These are phyloP conservation scores for Eustoma russellianum DNA, from an alignment of 257 asterid species.

Conservation along the genomic window DNA sequence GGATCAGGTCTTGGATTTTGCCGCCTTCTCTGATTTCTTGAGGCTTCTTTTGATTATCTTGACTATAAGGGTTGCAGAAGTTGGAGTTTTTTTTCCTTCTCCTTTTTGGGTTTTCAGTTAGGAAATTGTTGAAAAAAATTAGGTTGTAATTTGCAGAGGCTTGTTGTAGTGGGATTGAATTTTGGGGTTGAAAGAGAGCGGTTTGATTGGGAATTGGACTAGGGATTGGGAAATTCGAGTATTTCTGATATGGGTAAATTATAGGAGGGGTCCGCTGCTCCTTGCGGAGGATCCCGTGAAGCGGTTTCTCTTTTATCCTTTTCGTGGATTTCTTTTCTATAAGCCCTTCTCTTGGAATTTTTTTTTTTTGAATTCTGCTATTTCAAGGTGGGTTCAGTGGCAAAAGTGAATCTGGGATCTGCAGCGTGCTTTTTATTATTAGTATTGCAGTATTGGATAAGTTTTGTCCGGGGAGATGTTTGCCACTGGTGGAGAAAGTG, in stretches of 20 bases:
- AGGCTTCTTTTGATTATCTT: too few species aligned
- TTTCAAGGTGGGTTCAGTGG: too few species aligned
- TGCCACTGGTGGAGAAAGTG: slow-evolving; percentile 26
- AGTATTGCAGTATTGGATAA: not conserved
- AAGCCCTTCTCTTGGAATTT: slow-evolving; percentile 8
- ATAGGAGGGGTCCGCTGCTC: slow-evolving; percentile 31
- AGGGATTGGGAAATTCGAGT: slow-evolving; percentile 11
- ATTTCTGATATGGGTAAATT: slow-evolving; percentile 19
- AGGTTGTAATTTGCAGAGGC: not conserved
- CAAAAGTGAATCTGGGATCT: too few species aligned
- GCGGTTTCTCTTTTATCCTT: not conserved
- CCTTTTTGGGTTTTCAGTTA: not conserved
- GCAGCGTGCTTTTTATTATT: too few species aligned
- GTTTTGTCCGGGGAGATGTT: slow-evolving; percentile 27
- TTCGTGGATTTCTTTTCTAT: not conserved
- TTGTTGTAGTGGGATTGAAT: not conserved
- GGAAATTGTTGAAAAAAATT: not conserved
- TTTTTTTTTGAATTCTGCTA: slow-evolving; percentile 2
- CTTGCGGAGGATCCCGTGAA: slow-evolving; percentile 27
- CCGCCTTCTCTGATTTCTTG: not conserved
- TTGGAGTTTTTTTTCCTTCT: not conserved
- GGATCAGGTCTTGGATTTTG: slow-evolving; percentile 18
- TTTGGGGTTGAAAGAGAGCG: not conserved
- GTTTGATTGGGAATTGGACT: slow-evolving; percentile 9
- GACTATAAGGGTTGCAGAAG: too few species aligned